Evolutionary conservation across 2,329 filamentous ascomycete genomes (phyloP).

Genomic region (Xylariales sp.): DNA sequence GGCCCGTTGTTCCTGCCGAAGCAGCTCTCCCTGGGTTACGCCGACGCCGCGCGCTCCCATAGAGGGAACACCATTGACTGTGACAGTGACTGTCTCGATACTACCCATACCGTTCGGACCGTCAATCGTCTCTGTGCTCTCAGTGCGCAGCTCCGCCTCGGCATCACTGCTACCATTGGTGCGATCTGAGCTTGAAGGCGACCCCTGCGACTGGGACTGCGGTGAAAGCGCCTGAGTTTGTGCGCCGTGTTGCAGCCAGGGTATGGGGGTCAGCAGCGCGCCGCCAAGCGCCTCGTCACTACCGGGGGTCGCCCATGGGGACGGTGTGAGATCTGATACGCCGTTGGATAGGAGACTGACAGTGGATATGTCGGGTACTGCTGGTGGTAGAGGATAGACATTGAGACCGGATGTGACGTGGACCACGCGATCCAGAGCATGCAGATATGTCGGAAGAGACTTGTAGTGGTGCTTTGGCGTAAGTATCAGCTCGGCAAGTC

Average conservation of each 20-base stretch:
- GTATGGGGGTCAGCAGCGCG: conserved; percentile 87
- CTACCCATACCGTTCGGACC: conserved; percentile 74
- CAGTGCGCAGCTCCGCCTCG: conserved; percentile 61
- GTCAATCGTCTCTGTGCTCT: conserved; percentile 75
- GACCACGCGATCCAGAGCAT: conserved; percentile 85
- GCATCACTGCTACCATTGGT: conserved; percentile 32
- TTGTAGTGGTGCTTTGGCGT: conserved; percentile 74
- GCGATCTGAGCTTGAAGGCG: conserved; percentile 19
- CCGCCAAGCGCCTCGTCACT: conserved; percentile 88
- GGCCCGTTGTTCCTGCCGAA: conserved; percentile 81
- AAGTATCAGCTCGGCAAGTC: conserved; percentile 81
- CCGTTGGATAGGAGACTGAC: conserved; percentile 58
- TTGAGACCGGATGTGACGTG: conserved; percentile 80
- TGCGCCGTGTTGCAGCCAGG: conserved; percentile 60
- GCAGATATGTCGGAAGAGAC: conserved; percentile 77
- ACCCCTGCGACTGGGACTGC: conserved; percentile 14
- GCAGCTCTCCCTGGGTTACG: conserved; percentile 77
- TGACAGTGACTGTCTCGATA: conserved; percentile 76
- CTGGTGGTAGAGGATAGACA: conserved; percentile 75
- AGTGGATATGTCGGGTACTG: conserved; percentile 53
- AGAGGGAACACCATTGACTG: conserved; percentile 63
- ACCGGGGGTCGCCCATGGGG: conserved; percentile 49
- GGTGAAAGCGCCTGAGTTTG: conserved; percentile 20
- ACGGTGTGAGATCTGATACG: conserved; percentile 38
- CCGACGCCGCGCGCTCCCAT: conserved; percentile 45